Evolutionary conservation across 2,329 filamentous ascomycete genomes (phyloP).

Genomic region (Penicillium paneum): DNA sequence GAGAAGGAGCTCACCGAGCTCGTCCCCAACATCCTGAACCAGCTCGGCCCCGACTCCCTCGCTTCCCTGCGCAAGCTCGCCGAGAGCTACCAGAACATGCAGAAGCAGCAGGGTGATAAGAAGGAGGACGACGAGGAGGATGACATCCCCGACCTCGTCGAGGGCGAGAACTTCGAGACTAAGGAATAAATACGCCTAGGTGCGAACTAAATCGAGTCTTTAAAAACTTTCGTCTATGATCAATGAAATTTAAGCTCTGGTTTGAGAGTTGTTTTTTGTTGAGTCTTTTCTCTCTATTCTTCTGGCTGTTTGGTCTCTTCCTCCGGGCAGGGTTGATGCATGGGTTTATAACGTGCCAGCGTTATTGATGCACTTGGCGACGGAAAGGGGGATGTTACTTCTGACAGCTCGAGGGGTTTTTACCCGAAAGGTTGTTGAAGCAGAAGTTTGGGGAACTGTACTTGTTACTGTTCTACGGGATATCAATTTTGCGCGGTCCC

Average conservation of each 20-base stretch:
- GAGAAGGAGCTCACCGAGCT: slow-evolving; percentile 99
- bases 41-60: slow-evolving; percentile 96
- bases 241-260: slow-evolving; percentile 25
- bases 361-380: neutral
- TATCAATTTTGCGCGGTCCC: neutral
- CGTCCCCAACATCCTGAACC: slow-evolving; percentile 98
- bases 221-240: slow-evolving; percentile 19
- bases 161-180: slow-evolving; percentile 96
- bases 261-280: slow-evolving; percentile 10
- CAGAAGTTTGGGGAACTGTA: neutral
- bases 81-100: slow-evolving; percentile 99
- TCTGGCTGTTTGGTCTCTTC: neutral
- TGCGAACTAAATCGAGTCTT: slow-evolving; percentile 10
- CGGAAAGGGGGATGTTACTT: neutral
- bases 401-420: neutral
- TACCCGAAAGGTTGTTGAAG: neutral
- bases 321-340: neutral
- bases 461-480: neutral
- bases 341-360: neutral
- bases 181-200: slow-evolving; percentile 68
- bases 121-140: slow-evolving; percentile 74
- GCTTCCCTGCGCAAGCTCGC: slow-evolving; percentile 97
- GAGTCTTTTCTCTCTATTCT: neutral
- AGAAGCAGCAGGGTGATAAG: slow-evolving; percentile 82
- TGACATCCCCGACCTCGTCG: slow-evolving; percentile 95